phyloP scores from a whole-genome alignment of 75 land plant genomes.

The Ceratopteris richardii region DNA sequence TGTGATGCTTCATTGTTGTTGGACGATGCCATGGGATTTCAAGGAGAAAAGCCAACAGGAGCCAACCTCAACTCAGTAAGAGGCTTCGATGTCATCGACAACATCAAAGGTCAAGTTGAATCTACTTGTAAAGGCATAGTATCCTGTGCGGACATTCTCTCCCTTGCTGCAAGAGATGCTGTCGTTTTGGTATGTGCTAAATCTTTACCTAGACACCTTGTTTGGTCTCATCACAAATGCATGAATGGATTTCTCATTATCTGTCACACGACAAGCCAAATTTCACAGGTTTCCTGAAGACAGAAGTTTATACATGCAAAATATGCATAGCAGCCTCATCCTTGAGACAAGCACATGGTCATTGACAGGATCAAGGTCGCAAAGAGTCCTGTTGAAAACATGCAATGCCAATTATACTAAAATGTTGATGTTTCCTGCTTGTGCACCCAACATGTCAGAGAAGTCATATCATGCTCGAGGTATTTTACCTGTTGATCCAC shows the following conservation, averaged over 20 bases:
- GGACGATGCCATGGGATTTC: constrained; percentile 2
- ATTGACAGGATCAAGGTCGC: no score
- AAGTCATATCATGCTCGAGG: no score
- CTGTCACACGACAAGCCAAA: background rate
- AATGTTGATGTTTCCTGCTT: no score
- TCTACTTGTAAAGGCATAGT: constrained; percentile 3
- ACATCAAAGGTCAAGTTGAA: constrained; percentile 8
- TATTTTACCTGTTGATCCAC: no score
- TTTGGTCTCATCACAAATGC: background rate
- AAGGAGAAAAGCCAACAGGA: background rate
- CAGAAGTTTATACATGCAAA: no score
- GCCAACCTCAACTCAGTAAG: constrained; percentile 5
- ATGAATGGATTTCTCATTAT: background rate
- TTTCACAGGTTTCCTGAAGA: no score
- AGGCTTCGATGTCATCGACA: no score
- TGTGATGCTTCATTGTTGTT: constrained; percentile 13
- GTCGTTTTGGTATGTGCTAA: constrained; percentile 2
- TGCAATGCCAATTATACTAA: no score
- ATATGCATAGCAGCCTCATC: no score
- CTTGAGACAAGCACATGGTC: no score
- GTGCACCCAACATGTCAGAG: no score
- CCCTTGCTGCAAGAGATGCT: constrained; percentile 7
- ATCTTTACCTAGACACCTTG: background rate
- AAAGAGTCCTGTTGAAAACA: no score
- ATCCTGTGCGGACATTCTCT: constrained; percentile 12